Percentiles rank a stretch among this genome's conserved stretches.
phyloP scores from a whole-genome alignment of 2,329 filamentous ascomycete species.

The Penicillium sp. region DNA sequence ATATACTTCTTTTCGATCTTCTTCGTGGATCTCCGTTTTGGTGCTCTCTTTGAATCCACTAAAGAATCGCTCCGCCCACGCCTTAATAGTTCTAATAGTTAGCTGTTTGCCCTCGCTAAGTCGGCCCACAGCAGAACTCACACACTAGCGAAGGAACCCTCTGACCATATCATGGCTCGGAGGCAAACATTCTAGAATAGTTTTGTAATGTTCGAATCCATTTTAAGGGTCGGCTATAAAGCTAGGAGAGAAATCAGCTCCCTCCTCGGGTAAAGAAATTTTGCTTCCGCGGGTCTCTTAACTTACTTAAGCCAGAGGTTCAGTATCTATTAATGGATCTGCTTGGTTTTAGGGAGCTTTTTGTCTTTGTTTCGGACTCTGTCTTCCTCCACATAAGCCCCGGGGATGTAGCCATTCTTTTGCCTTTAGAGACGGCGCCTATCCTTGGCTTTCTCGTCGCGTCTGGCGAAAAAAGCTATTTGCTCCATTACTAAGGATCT shows the following conservation, averaged over 20 bases:
- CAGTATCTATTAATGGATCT: conserved; percentile 1
- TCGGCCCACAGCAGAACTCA: conserved; percentile 2
- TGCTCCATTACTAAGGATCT: conserved; percentile 6
- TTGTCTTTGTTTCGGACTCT: conserved; percentile 15
- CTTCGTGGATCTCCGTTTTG: too few species aligned
- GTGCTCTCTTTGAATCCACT: too few species aligned
- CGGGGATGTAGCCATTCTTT: conserved; percentile 14
- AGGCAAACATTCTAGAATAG: conserved; percentile 1
- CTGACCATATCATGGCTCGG: conserved; percentile 11
- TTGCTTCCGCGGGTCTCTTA: neutral
- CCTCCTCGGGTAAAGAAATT: too few species aligned
- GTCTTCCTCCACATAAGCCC: conserved; percentile 10
- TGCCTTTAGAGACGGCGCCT: neutral
- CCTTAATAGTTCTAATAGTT: conserved; percentile 8
- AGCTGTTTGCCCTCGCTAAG: conserved; percentile 10
- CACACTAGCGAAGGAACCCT: conserved; percentile 15
- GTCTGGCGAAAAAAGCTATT: conserved; percentile 9
- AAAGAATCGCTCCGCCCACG: conserved; percentile 9
- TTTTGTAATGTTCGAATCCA: conserved; percentile 5
- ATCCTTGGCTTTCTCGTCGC: conserved; percentile 8
- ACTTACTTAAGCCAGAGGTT: conserved; percentile 13
- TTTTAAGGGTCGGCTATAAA: too few species aligned
- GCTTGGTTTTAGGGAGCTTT: conserved; percentile 14
- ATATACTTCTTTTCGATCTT: too few species aligned
- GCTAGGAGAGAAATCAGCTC: too few species aligned